phyloP scores from a whole-genome alignment of 202 grass and related monocot genomes.

The Dendrocalamus latiflorus region DNA sequence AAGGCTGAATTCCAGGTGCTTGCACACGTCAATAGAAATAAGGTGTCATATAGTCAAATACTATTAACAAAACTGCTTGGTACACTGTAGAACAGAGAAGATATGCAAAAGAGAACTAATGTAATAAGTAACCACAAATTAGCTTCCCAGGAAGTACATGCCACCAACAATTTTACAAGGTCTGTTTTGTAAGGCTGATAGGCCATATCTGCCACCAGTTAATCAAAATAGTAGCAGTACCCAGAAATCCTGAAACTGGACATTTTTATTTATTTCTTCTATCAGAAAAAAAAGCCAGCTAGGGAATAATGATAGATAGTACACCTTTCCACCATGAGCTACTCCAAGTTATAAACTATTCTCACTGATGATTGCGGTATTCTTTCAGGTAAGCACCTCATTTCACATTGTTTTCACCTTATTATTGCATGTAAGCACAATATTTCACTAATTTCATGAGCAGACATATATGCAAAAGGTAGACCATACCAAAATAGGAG shows the following conservation, averaged over 20 bases:
- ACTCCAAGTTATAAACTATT: not conserved
- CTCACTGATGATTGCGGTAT: not conserved
- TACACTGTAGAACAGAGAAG: not conserved
- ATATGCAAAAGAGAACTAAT: not conserved
- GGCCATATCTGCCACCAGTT: not conserved
- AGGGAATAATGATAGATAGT: not conserved
- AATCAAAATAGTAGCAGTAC: not conserved
- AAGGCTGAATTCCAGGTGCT: not conserved
- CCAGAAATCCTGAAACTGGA: not conserved
- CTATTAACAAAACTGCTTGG: not conserved
- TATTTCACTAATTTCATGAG: constrained; percentile 14
- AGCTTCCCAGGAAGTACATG: not conserved
- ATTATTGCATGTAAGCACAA: not conserved
- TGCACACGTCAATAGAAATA: not conserved
- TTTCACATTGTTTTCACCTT: not conserved
- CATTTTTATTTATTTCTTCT: not conserved
- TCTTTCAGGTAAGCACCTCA: not conserved
- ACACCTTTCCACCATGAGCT: not conserved
- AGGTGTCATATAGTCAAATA: not conserved
- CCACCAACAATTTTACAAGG: not conserved
- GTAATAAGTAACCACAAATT: not conserved
- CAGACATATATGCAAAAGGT: not conserved
- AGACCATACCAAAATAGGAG: constrained; percentile 49
- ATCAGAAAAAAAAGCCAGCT: not conserved
- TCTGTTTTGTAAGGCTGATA: not conserved